A percentile compares a stretch with the other conserved stretches of the same genome.
Conservation (phyloP, 2,329 filamentous ascomycete genomes). For the Raffaelea arxii region DNA sequence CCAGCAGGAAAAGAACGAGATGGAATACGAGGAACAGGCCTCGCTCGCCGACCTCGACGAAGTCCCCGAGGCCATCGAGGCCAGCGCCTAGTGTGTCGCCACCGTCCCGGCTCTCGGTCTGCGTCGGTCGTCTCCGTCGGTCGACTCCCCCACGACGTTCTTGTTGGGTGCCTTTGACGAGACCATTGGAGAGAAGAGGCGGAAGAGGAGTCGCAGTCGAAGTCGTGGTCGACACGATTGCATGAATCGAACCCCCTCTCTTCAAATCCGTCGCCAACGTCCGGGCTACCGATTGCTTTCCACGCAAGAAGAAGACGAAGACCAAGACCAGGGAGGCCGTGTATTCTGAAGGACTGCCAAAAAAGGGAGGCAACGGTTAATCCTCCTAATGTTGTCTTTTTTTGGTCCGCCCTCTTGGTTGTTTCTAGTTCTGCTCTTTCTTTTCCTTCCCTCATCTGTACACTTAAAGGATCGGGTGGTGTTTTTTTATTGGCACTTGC, state of each 20-base stretch:
- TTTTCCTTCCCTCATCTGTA: too few relatives aligned
- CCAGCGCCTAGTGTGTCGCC: conserved; percentile 22
- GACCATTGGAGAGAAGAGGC: conserved; percentile 1
- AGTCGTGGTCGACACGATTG: conserved; percentile 1
- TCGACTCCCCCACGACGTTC: conserved; percentile 17
- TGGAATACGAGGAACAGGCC: conserved; percentile 35
- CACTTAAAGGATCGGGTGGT: too few relatives aligned
- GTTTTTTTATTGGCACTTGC: background rate
- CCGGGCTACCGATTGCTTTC: background rate
- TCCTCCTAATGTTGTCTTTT: too few relatives aligned
- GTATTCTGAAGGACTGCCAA: too few relatives aligned
- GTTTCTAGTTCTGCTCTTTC: too few relatives aligned
- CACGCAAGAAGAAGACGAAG: background rate
- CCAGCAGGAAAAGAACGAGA: conserved; percentile 77
- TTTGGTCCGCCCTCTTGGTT: too few relatives aligned
- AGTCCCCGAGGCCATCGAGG: conserved; percentile 25
- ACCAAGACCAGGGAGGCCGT: too few relatives aligned
- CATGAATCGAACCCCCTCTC: background rate
- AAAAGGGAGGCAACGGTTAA: too few relatives aligned
- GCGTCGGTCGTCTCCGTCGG: conserved; percentile 11
- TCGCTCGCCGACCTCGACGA: conserved; percentile 44
- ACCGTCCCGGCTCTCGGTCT: conserved; percentile 15
- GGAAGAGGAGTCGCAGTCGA: conserved; percentile 3
- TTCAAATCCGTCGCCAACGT: background rate
- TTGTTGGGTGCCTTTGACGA: conserved; percentile 16